phyloP scores from a whole-genome alignment of 148 eudicot genomes.

The Mesembryanthemum crystallinum region DNA sequence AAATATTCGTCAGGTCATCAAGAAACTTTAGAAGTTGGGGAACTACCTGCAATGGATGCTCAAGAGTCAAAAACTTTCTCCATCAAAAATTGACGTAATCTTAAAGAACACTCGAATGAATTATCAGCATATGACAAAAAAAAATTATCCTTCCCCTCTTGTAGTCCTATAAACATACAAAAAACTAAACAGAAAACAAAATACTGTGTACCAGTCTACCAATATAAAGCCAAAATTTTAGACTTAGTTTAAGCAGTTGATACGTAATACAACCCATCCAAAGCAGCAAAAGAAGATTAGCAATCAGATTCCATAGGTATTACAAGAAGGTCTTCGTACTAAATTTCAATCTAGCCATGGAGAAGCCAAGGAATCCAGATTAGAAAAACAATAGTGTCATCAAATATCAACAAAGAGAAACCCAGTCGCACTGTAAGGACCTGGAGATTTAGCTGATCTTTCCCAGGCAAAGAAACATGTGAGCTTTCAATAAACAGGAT shows the following conservation, averaged over 20 bases:
- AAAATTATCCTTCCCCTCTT: background rate
- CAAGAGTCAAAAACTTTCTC: background rate
- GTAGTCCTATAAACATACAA: background rate
- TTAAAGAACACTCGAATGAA: background rate
- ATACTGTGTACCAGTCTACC: background rate
- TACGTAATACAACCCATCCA: background rate
- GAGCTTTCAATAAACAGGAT: no score
- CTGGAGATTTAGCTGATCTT: no score
- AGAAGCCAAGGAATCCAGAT: background rate
- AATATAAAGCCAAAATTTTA: background rate
- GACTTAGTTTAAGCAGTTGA: no score
- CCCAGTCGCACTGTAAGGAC: no score
- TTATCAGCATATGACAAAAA: background rate
- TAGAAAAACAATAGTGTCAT: no score
- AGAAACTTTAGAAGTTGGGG: constrained; percentile 86
- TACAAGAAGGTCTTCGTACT: background rate
- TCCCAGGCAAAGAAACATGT: no score
- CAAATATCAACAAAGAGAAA: no score
- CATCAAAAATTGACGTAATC: background rate
- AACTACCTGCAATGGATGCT: constrained; percentile 58
- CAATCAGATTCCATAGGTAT: background rate
- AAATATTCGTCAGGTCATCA: constrained; percentile 84
- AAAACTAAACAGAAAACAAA: background rate
- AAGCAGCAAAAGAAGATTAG: background rate
- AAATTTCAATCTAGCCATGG: background rate